Evolutionary conservation across 331 rosid species (phyloP).

Genomic region (Ulmus americana): DNA sequence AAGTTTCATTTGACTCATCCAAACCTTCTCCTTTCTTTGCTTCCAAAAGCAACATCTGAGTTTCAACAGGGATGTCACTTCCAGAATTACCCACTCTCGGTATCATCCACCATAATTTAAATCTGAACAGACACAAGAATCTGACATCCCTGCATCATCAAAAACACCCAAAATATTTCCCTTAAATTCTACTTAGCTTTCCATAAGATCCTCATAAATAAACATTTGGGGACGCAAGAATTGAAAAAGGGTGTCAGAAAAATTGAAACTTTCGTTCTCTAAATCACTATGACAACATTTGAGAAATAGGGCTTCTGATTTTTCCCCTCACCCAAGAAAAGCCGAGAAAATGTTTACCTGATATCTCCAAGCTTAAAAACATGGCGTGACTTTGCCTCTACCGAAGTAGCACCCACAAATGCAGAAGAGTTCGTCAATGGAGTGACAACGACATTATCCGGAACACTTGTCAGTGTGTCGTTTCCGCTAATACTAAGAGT

Average conservation of each 20-base stretch:
- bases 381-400: slow-evolving; percentile 22
- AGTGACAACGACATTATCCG: slow-evolving; percentile 32
- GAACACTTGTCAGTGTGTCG: slow-evolving; percentile 27
- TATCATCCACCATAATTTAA: slow-evolving; percentile 38
- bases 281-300: neutral
- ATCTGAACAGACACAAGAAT: slow-evolving; percentile 28
- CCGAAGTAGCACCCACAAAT: slow-evolving; percentile 34
- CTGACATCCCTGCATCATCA: slow-evolving; percentile 26
- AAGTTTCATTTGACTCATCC: slow-evolving; percentile 15
- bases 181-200: neutral
- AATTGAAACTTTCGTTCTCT: too few relatives aligned
- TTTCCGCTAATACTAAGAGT: slow-evolving; percentile 22
- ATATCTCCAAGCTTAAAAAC: slow-evolving; percentile 36
- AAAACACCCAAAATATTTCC: neutral
- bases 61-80: slow-evolving; percentile 34
- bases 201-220: too few relatives aligned
- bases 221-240: too few relatives aligned
- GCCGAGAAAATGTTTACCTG: slow-evolving; percentile 9
- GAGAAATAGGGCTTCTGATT: slow-evolving; percentile 8
- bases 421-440: slow-evolving; percentile 32
- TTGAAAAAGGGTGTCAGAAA: too few relatives aligned
- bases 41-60: slow-evolving; percentile 34
- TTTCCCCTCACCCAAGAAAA: neutral
- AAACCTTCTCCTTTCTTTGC: slow-evolving; percentile 14
- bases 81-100: slow-evolving; percentile 33